phyloP scores from a whole-genome alignment of 352 stramenopile genomes.

The Aphanomyces euteiches region DNA sequence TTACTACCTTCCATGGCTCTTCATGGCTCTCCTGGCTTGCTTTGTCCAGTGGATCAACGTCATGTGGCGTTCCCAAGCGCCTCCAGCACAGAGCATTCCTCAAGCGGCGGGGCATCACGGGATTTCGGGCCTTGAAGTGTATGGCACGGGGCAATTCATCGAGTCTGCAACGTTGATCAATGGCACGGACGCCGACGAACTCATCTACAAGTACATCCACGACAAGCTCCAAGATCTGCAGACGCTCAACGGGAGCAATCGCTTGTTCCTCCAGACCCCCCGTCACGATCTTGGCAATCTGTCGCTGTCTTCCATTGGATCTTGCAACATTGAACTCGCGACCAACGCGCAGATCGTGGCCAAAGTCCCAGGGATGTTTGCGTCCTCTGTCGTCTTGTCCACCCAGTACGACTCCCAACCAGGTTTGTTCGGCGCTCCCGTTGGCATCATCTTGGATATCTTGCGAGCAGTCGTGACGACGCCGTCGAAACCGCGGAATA shows the following conservation, averaged over 20 bases:
- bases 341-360: conserved; percentile 9
- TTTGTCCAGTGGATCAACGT: conserved; percentile 5
- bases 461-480: background rate
- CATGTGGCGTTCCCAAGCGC: conserved; percentile 11
- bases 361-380: conserved; percentile 13
- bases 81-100: background rate
- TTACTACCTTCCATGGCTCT: background rate
- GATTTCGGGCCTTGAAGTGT: conserved; percentile 16
- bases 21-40: background rate
- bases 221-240: conserved; percentile 20
- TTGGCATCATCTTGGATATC: conserved; percentile 12
- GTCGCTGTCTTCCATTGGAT: background rate
- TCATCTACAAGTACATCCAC: conserved; percentile 21
- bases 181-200: background rate
- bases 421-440: conserved; percentile 12
- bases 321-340: background rate
- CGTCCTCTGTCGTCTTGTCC: conserved; percentile 10
- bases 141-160: background rate
- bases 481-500: background rate
- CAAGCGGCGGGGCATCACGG: background rate
- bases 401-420: conserved; percentile 20
- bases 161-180: background rate
- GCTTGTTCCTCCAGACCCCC: background rate
- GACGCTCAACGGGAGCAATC: conserved; percentile 6
- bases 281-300: background rate